A percentile compares a stretch with the other conserved stretches of the same genome.
phyloP scores from a whole-genome alignment of 2,329 filamentous ascomycete genomes.

The Phialemonium atrogriseum region DNA sequence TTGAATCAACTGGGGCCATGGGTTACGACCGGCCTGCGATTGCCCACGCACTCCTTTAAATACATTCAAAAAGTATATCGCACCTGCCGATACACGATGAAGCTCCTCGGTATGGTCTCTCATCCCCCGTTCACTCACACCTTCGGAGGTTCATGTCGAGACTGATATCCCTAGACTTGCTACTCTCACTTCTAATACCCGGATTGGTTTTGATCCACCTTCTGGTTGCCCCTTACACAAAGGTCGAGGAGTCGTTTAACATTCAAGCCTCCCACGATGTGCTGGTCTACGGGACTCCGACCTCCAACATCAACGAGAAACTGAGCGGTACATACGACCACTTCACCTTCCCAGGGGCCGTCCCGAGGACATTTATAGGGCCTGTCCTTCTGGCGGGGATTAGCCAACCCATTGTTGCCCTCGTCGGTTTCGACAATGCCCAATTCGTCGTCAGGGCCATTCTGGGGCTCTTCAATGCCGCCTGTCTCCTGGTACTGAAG shows the following conservation, averaged over 20 bases:
- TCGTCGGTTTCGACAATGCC: constrained; percentile 46
- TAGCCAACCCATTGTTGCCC: constrained; percentile 55
- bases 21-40: too few relatives aligned
- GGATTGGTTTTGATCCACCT: constrained; percentile 61
- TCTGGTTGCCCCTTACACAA: constrained; percentile 74
- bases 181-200: constrained; percentile 50
- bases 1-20: too few relatives aligned
- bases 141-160: not conserved
- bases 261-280: constrained; percentile 92
- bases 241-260: constrained; percentile 98
- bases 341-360: constrained; percentile 79
- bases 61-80: too few relatives aligned
- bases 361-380: constrained; percentile 85
- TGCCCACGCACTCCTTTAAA: too few relatives aligned
- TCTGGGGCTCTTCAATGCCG: constrained; percentile 69
- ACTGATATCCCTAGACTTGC: constrained; percentile 7
- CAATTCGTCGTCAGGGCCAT: constrained; percentile 64
- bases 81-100: constrained; percentile 5
- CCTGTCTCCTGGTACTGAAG: constrained; percentile 58
- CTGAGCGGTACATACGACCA: constrained; percentile 72
- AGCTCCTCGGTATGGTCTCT: constrained; percentile 6
- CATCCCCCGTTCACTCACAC: not conserved
- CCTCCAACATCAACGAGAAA: constrained; percentile 39
- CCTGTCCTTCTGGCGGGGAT: constrained; percentile 66
- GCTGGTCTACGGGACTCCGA: constrained; percentile 68